These are phyloP conservation scores for Emergomyces pasteurianus DNA, from an alignment of 2,329 filamentous ascomycete genomes.

Conservation along the genomic window DNA sequence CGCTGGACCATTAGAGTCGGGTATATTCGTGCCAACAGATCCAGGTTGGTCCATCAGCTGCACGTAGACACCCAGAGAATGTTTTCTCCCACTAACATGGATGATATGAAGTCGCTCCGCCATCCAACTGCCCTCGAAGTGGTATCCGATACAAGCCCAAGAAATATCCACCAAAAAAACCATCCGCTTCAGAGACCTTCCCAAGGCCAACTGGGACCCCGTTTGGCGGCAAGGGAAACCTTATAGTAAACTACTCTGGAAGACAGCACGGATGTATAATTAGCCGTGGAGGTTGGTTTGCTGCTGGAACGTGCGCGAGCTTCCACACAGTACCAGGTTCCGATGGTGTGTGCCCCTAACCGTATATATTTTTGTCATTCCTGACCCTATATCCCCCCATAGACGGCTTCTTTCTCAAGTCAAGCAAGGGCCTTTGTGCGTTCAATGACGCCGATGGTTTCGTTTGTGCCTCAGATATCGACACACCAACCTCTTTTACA, in stretches of 20 bases:
- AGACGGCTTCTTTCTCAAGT: constrained; percentile 41
- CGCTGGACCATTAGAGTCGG: constrained; percentile 46
- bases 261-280: constrained; percentile 51
- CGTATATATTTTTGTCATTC: not conserved
- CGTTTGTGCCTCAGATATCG: constrained; percentile 36
- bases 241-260: constrained; percentile 39
- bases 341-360: not conserved
- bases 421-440: constrained; percentile 48
- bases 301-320: constrained; percentile 54
- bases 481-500: constrained; percentile 19
- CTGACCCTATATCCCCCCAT: constrained; percentile 22
- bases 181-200: constrained; percentile 9
- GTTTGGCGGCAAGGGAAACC: constrained; percentile 49
- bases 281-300: constrained; percentile 55
- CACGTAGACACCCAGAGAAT: not conserved
- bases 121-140: constrained; percentile 48
- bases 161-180: constrained; percentile 14
- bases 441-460: constrained; percentile 40
- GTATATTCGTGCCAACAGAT: constrained; percentile 46
- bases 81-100: not conserved
- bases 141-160: constrained; percentile 58
- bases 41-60: constrained; percentile 25
- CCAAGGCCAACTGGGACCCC: constrained; percentile 3
- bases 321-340: not conserved
- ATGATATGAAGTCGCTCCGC: constrained; percentile 34